phyloP scores from a whole-genome alignment of 305 asterid genomes.

The Fraxinus latifolia region DNA sequence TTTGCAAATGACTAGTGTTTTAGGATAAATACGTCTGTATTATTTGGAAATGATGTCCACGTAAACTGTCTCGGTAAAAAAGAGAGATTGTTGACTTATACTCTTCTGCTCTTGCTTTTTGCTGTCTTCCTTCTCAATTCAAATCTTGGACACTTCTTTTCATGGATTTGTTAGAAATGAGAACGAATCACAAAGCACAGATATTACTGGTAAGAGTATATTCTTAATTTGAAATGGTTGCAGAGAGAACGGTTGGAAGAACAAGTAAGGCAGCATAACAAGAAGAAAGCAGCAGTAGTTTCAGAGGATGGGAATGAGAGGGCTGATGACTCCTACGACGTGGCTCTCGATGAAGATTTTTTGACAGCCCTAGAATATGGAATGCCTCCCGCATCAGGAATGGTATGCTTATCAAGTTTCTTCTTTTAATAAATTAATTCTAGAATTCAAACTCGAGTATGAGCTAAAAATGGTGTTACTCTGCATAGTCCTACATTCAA shows the following conservation, averaged over 20 bases:
- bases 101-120: neutral
- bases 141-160: neutral
- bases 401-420: slow-evolving; percentile 47
- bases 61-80: neutral
- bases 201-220: neutral
- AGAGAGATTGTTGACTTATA: neutral
- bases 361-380: slow-evolving; percentile 93
- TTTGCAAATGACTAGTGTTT: neutral
- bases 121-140: neutral
- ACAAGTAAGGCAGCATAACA: slow-evolving; percentile 89
- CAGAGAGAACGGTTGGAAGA: slow-evolving; percentile 88
- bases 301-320: slow-evolving; percentile 40
- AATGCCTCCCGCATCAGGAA: slow-evolving; percentile 99
- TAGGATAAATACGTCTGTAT: neutral
- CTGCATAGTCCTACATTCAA: neutral
- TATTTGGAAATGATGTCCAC: neutral
- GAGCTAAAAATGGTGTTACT: neutral
- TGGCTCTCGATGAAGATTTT: slow-evolving; percentile 86
- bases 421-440: neutral
- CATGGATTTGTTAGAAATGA: neutral
- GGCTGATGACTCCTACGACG: slow-evolving; percentile 64
- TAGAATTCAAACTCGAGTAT: neutral
- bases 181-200: neutral
- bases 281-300: slow-evolving; percentile 47
- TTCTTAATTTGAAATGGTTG: slow-evolving; percentile 21